Percentiles rank a stretch among this genome's conserved stretches.
Evolutionary conservation across 2,329 filamentous ascomycete species (phyloP).

Genomic region (Chrysoporthe deuterocubensis): DNA sequence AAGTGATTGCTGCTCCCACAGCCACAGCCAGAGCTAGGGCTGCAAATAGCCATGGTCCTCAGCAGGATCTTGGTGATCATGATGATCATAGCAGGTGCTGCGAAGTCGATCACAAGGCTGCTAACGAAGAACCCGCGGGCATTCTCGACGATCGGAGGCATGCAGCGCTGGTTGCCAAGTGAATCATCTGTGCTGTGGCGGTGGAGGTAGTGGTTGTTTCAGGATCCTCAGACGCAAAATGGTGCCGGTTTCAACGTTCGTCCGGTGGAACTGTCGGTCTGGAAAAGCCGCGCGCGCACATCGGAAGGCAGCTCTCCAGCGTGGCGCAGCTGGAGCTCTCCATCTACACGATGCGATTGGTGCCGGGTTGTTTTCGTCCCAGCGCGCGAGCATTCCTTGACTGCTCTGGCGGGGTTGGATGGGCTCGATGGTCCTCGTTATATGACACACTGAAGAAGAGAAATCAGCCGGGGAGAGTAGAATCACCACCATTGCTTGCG

Average conservation of each 20-base stretch:
- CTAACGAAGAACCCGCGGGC: neutral
- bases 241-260: slow-evolving; percentile 22
- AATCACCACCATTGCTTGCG: no score
- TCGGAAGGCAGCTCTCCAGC: neutral
- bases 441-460: no score
- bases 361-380: neutral
- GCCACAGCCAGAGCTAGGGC: neutral
- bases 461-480: no score
- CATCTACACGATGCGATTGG: neutral
- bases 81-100: neutral
- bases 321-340: neutral
- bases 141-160: neutral
- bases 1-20: neutral
- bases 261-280: slow-evolving; percentile 1
- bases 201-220: slow-evolving; percentile 22
- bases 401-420: neutral
- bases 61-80: slow-evolving; percentile 10
- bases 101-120: slow-evolving; percentile 13
- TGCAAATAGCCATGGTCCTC: neutral
- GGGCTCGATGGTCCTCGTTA: no score
- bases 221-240: slow-evolving; percentile 25
- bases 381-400: neutral
- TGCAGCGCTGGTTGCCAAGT: neutral
- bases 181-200: neutral
- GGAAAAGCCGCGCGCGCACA: neutral